These are phyloP conservation scores for Melaleuca quinquenervia DNA, from an alignment of 345 rosid species.

Conservation along the genomic window DNA sequence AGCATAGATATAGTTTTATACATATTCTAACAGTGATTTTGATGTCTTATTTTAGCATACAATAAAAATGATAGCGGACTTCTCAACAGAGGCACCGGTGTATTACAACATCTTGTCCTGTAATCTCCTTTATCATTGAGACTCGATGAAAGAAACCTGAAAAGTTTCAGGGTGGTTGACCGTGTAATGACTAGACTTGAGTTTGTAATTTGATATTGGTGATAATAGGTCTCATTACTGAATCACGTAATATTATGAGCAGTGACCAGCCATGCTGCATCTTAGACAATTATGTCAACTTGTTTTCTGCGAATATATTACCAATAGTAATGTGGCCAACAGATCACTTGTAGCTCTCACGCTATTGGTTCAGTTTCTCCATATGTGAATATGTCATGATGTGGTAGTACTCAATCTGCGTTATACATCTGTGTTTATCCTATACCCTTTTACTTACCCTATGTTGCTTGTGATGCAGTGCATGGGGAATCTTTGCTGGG, in stretches of 20 bases:
- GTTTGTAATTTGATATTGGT: background rate
- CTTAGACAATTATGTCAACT: background rate
- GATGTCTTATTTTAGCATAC: background rate
- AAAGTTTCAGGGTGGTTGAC: background rate
- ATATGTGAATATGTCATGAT: background rate
- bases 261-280: background rate
- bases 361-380: background rate
- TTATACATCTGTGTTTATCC: background rate
- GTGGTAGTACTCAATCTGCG: background rate
- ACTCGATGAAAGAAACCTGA: background rate
- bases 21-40: background rate
- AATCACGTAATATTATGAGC: background rate
- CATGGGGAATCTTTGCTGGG: slow-evolving; percentile 96
- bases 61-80: background rate
- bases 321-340: background rate
- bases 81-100: background rate
- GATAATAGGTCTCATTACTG: background rate
- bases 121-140: background rate
- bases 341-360: background rate
- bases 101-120: background rate
- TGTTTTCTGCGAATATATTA: background rate
- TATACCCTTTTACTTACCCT: background rate
- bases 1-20: background rate
- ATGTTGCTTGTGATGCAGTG: slow-evolving; percentile 32
- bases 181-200: background rate